phyloP scores from a whole-genome alignment of 352 stramenopile genomes.

The Pythium inflatum region DNA sequence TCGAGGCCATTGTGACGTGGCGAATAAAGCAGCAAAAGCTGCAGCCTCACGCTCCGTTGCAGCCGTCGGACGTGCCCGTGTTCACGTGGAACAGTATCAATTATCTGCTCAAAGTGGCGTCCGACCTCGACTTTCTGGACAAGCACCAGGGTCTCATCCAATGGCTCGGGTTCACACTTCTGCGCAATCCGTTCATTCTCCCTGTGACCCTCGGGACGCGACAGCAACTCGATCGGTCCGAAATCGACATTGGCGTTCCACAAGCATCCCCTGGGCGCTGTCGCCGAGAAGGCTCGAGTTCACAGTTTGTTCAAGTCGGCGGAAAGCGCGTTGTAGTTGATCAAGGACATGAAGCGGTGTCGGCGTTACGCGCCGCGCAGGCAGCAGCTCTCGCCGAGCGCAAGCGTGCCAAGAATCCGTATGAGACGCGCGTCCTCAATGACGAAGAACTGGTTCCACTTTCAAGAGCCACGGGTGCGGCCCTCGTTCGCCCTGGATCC shows the following conservation, averaged over 20 bases:
- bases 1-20: constrained; percentile 85
- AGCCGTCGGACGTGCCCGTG: constrained; percentile 11
- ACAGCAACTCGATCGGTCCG: constrained; percentile 31
- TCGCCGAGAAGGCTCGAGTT: constrained; percentile 30
- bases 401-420: constrained; percentile 73
- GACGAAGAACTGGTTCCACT: constrained; percentile 76
- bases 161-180: constrained; percentile 86
- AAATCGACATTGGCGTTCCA: background rate
- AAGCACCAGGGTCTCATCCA: constrained; percentile 70
- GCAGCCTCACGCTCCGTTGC: background rate
- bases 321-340: constrained; percentile 46
- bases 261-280: background rate
- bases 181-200: constrained; percentile 90
- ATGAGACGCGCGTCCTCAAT: constrained; percentile 86
- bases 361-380: constrained; percentile 22
- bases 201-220: constrained; percentile 77
- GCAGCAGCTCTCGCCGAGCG: constrained; percentile 52
- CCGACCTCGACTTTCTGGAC: constrained; percentile 90
- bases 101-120: constrained; percentile 91
- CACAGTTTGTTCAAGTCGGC: constrained; percentile 62
- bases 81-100: constrained; percentile 93
- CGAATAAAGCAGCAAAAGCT: constrained; percentile 45
- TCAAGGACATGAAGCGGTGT: constrained; percentile 15
- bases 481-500: background rate
- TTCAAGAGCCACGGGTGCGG: constrained; percentile 13